Conservation (phyloP, 2,329 filamentous ascomycete genomes). For the Didymella arachidicola region DNA sequence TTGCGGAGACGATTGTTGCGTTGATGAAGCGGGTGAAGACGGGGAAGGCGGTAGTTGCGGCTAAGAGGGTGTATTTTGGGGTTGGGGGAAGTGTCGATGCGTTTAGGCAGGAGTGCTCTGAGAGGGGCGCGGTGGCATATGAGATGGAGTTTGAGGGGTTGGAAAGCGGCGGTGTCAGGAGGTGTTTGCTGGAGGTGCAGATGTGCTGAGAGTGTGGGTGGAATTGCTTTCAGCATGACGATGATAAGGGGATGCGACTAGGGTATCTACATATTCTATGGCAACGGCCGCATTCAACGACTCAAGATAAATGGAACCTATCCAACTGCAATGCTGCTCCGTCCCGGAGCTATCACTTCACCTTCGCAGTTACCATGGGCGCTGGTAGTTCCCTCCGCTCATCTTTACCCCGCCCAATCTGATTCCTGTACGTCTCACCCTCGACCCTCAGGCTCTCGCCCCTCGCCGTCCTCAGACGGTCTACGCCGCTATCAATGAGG, state of each 20-base stretch:
- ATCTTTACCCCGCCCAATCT: conserved; percentile 27
- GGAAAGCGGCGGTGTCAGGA: conserved; percentile 53
- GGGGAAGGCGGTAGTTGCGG: conserved; percentile 72
- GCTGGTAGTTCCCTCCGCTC: conserved; percentile 27
- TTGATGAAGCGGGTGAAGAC: conserved; percentile 62
- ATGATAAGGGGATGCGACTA: neutral
- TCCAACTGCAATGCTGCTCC: neutral
- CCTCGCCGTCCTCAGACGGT: conserved; percentile 72
- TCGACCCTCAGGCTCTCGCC: conserved; percentile 66
- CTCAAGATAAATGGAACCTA: neutral
- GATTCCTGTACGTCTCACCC: conserved; percentile 55
- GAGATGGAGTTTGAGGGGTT: conserved; percentile 59
- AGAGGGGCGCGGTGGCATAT: conserved; percentile 54
- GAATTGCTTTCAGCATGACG: neutral
- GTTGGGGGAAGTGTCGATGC: conserved; percentile 83
- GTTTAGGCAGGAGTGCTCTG: conserved; percentile 61
- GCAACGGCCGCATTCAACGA: neutral
- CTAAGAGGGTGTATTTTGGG: conserved; percentile 84
- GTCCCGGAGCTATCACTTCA: neutral
- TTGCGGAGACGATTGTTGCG: conserved; percentile 70
- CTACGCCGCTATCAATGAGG: conserved; percentile 74
- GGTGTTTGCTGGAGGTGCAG: conserved; percentile 58
- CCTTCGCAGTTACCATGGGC: conserved; percentile 27
- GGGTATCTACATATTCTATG: conserved; percentile 13
- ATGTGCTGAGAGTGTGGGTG: conserved; percentile 34